These are phyloP conservation scores for Candida sithepensis DNA, from an alignment of 805 yeast species.

Conservation along the genomic window DNA sequence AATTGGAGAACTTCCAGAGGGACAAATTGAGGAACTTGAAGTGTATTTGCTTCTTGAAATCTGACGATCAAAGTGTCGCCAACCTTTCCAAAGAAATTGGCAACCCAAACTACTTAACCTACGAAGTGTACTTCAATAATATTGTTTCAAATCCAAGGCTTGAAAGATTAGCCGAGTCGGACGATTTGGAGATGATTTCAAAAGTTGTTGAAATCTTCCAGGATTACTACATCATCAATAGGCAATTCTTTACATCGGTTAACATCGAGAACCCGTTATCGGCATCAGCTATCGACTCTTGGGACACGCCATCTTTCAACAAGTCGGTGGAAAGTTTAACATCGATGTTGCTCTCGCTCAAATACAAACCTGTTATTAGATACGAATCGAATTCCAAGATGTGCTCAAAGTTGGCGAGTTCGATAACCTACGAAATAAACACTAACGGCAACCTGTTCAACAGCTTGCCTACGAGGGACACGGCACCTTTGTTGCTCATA, in stretches of 20 bases:
- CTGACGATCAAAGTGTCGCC: slow-evolving; percentile 61
- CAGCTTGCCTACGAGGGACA: slow-evolving; percentile 52
- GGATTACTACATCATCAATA: slow-evolving; percentile 74
- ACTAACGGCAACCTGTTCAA: slow-evolving; percentile 65
- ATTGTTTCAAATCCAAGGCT: slow-evolving; percentile 69
- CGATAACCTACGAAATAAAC: slow-evolving; percentile 53
- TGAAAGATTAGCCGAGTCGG: slow-evolving; percentile 87
- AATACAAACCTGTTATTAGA: slow-evolving; percentile 73
- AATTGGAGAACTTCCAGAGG: slow-evolving; percentile 52
- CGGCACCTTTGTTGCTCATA: slow-evolving; percentile 69
- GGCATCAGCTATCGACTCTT: slow-evolving; percentile 32
- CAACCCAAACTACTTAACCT: slow-evolving; percentile 74
- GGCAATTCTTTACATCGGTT: slow-evolving; percentile 47
- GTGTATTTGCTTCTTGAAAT: slow-evolving; percentile 77
- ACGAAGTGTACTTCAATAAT: slow-evolving; percentile 77
- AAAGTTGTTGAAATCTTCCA: slow-evolving; percentile 80
- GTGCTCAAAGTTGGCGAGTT: slow-evolving; percentile 66
- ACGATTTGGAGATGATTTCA: slow-evolving; percentile 75
- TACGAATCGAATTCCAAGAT: slow-evolving; percentile 68
- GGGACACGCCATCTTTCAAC: slow-evolving; percentile 46
- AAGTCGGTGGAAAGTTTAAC: slow-evolving; percentile 39
- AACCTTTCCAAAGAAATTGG: slow-evolving; percentile 62
- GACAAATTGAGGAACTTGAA: slow-evolving; percentile 75
- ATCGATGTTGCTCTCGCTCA: slow-evolving; percentile 66
- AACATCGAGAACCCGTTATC: slow-evolving; percentile 23